Conservation (phyloP, 2,329 filamentous ascomycete genomes). For the Gaeumannomyces sp. region DNA sequence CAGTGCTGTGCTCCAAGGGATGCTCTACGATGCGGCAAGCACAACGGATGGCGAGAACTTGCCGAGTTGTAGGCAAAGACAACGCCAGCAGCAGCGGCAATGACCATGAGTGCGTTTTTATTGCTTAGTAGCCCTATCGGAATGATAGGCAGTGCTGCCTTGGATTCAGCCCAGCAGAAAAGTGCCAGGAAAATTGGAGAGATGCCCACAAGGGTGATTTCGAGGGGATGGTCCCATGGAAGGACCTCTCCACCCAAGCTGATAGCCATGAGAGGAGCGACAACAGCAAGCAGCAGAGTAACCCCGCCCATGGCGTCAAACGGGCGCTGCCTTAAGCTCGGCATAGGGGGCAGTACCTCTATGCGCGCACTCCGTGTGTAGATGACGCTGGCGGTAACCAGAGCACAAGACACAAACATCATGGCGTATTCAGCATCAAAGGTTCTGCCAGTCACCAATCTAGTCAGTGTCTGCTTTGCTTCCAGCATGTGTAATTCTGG, state of each 20-base stretch:
- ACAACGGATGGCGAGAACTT: neutral
- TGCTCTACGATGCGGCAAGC: neutral
- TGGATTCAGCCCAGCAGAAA: neutral
- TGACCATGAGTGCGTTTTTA: neutral
- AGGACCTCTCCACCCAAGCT: slow-evolving; percentile 1
- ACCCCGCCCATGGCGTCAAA: neutral
- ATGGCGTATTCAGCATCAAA: neutral
- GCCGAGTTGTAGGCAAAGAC: slow-evolving; percentile 2
- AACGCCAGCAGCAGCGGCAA: neutral
- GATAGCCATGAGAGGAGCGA: neutral
- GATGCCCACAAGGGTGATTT: neutral
- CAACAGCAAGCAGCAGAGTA: neutral
- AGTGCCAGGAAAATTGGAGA: neutral
- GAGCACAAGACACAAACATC: neutral
- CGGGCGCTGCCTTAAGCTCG: neutral
- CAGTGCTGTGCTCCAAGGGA: neutral
- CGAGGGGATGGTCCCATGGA: neutral
- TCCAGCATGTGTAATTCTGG: neutral
- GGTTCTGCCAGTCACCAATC: neutral
- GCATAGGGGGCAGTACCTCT: neutral
- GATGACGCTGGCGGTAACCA: neutral
- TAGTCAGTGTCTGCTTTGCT: neutral
- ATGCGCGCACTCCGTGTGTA: neutral
- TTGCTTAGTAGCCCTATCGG: neutral
- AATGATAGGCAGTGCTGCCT: neutral